Evolutionary conservation across 192 early-diverging fungal genomes (phyloP), one percentile per base, ranked within the genome.

Genomic region (Backusella psychrophila): DNA sequence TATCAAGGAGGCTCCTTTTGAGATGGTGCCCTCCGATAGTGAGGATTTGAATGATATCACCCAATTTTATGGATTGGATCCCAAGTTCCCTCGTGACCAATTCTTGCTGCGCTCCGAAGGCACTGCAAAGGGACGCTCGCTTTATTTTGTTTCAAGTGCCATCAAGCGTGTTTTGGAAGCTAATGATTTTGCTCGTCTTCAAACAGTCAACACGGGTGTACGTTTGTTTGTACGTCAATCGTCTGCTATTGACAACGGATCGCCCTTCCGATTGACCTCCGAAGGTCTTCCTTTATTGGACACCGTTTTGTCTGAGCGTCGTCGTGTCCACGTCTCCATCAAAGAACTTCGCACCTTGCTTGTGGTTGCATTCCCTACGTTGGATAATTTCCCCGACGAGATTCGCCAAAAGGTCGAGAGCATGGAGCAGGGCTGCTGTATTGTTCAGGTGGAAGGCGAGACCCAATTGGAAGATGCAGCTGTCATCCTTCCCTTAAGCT

Each of bases 191-290:
- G 77, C 82, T 11, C 88, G 90, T 35, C 82, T 95, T 66, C 90
- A 91, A 49, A 86, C 94, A 4, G 96, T 99, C 53, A 98, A 99
- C 84, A 96, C 96, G 0, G 98, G 98, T 33, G 94, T 99, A 70
- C 87, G 89, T 59, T 84, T 93, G 17, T 98, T 99, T 80, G 89
- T 91, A 42, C 91, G 94, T 74, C 91, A 93, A 85, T 87, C 87
- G 53, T 84, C 90, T 23, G 84, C 85, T 46, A 80, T 83, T 6
- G 85, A 85, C 41, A 79, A 68, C 26, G 76, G 77, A 19, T 94
- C 90, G 74, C 74, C 86, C n/a, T 93, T 89, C 87, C 85, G 93
- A 34, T 84, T 93, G 38, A 85, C 90, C 41, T 81, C 85, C 41
- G 93, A 94, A 76, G 92, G 91, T 59, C 80, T 92, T 65, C 79